Base-by-base conservation (phyloP, 805 yeast genomes). In the Hanseniaspora vineae region DNA sequence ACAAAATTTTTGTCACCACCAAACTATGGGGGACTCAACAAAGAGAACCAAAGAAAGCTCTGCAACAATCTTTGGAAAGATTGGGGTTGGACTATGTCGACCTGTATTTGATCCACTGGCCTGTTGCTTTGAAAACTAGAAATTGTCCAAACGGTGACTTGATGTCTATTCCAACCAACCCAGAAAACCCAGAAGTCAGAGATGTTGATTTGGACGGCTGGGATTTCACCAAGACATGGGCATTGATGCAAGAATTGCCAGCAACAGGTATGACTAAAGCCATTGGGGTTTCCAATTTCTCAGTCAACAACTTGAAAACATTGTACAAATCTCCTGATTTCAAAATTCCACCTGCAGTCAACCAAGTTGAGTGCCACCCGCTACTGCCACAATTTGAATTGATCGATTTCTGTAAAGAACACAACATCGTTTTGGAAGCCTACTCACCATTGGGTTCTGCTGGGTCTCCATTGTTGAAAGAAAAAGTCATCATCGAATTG, bases 31-130 rank as follows among this genome's bases (percentile, higher is more conserved):
- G 71, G 50, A 66, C 76, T 13, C 70, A 71, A 54, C 79, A 73
- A 46, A 62, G 67, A 48, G 58, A 65, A 42, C 80, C 80, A 12
- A 74, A 58, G 35, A 66, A 59, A 18, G 83, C 82, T 11, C 64
- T 84, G 39, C 72, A 77, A 11, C 67, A 65, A 45, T 80, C 89
- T 6, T 69, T 85, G 57, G 56, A 71, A 54, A 77, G 80, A 57
- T 69, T 85, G 51, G 80, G 79, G 0, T 58, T 84, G 54, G 90
- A 81, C 45, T 86, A 86, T 57, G 81, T 86, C 46, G 95, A 86
- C 60, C 67, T 86, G 50, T 79, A 80, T 60, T 71, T 86, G 58
- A 73, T 85, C 61, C 95, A 86, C 65, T 86, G 94, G 94, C 95
- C 95, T 6, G 74, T 75, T 40, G 68, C 81, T 12, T 61, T 75